Evolutionary conservation across 345 rosid genomes (phyloP).

Genomic region (Hypericum perforatum): DNA sequence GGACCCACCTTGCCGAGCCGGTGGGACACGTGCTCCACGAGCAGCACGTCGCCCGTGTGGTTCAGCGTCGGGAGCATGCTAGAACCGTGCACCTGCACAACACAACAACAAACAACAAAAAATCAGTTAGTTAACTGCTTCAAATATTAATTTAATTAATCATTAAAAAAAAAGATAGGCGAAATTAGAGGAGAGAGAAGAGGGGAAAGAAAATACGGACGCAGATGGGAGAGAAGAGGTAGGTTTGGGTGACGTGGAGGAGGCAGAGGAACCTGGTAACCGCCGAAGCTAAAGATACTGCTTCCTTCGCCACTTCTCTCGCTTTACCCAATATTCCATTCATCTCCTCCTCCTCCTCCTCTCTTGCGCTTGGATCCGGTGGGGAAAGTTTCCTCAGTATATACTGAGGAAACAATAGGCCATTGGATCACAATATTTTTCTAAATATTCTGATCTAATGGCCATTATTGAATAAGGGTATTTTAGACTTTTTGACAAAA

Average conservation of each 20-base stretch:
- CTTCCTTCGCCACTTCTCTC: constrained; percentile 33
- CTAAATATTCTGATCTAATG: too few relatives aligned
- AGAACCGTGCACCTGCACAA: constrained; percentile 55
- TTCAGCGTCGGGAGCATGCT: constrained; percentile 85
- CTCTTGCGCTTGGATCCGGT: too few relatives aligned
- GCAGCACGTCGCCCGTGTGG: constrained; percentile 52
- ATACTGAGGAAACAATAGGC: too few relatives aligned
- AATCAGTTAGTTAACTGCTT: too few relatives aligned
- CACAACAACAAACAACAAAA: not conserved
- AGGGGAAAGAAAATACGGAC: constrained; percentile 15
- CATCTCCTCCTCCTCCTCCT: too few relatives aligned
- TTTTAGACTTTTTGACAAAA: too few relatives aligned
- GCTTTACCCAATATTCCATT: too few relatives aligned
- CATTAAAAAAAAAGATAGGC: not conserved
- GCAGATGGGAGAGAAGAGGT: constrained; percentile 43
- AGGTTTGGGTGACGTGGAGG: constrained; percentile 53
- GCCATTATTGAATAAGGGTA: too few relatives aligned
- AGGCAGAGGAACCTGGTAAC: constrained; percentile 33
- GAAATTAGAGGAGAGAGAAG: not conserved
- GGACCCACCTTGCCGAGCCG: constrained; percentile 45
- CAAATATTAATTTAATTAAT: not conserved
- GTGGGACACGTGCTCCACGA: constrained; percentile 57
- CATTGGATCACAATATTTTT: too few relatives aligned
- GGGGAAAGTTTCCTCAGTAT: too few relatives aligned
- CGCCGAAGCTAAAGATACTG: constrained; percentile 18